phyloP scores from a whole-genome alignment of 306 rosid genomes.

The Corylus avellana region DNA sequence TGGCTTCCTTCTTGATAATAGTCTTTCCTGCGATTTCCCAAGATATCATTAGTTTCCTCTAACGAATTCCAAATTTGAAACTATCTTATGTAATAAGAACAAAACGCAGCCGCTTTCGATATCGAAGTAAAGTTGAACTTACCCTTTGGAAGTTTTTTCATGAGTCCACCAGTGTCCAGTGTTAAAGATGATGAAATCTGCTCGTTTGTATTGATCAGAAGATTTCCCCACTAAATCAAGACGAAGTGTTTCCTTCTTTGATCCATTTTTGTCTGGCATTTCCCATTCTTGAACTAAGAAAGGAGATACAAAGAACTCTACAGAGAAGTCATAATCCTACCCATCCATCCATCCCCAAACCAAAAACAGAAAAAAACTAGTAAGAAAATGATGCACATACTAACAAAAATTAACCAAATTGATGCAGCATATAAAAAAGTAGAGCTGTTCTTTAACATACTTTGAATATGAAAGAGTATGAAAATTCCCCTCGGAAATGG shows the following conservation, averaged over 20 bases:
- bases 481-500: slow-evolving; percentile 81
- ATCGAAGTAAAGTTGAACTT: neutral
- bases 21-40: slow-evolving; percentile 61
- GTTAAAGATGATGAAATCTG: slow-evolving; percentile 83
- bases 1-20: slow-evolving; percentile 99
- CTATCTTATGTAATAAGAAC: neutral
- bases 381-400: neutral
- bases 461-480: slow-evolving; percentile 80
- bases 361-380: neutral
- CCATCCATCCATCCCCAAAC: slow-evolving; percentile 16
- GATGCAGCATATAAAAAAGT: neutral
- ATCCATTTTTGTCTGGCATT: slow-evolving; percentile 60
- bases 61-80: neutral
- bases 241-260: slow-evolving; percentile 85
- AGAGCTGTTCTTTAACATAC: slow-evolving; percentile 36
- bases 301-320: slow-evolving; percentile 92
- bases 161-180: slow-evolving; percentile 99
- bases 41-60: slow-evolving; percentile 5
- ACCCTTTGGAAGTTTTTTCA: slow-evolving; percentile 93
- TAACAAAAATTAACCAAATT: neutral
- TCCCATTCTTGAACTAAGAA: slow-evolving; percentile 97
- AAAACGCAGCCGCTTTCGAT: neutral
- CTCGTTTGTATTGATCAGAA: slow-evolving; percentile 64
- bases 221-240: slow-evolving; percentile 82
- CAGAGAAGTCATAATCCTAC: slow-evolving; percentile 78